These are phyloP conservation scores for Tarenaya hassleriana DNA, from an alignment of 345 rosid genomes.

Conservation along the genomic window DNA sequence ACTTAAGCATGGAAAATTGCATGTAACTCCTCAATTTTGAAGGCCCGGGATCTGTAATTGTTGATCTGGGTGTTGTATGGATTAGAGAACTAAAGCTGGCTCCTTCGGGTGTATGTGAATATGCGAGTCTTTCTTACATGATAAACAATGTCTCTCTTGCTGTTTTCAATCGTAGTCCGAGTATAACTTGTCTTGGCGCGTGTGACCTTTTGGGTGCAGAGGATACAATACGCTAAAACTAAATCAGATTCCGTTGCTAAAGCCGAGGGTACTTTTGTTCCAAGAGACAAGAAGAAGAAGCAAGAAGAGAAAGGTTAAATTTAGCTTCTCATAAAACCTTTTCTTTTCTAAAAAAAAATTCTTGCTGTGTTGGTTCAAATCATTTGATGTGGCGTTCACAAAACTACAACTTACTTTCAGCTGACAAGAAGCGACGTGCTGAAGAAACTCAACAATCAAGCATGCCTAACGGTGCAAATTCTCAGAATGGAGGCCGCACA, in stretches of 20 bases:
- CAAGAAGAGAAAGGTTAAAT: constrained; percentile 81
- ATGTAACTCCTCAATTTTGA: neutral
- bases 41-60: neutral
- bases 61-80: neutral
- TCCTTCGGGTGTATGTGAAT: neutral
- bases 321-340: neutral
- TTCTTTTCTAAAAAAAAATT: neutral
- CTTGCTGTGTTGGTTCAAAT: neutral
- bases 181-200: too few relatives aligned
- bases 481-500: constrained; percentile 44
- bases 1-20: neutral
- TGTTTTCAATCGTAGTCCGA: neutral
- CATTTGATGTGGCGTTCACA: too few relatives aligned
- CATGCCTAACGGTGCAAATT: constrained; percentile 48
- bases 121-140: neutral
- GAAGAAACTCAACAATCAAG: constrained; percentile 63
- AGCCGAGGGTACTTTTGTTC: constrained; percentile 71
- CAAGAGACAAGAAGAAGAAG: constrained; percentile 86
- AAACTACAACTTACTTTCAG: too few relatives aligned
- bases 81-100: neutral
- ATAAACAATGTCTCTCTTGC: neutral
- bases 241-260: constrained; percentile 86
- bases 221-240: constrained; percentile 81
- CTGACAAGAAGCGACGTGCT: constrained; percentile 65
- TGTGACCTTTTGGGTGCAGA: constrained; percentile 42